These are phyloP conservation scores for Pulicaria dysenterica DNA, from an alignment of 129 eudicot species.

Conservation along the genomic window DNA sequence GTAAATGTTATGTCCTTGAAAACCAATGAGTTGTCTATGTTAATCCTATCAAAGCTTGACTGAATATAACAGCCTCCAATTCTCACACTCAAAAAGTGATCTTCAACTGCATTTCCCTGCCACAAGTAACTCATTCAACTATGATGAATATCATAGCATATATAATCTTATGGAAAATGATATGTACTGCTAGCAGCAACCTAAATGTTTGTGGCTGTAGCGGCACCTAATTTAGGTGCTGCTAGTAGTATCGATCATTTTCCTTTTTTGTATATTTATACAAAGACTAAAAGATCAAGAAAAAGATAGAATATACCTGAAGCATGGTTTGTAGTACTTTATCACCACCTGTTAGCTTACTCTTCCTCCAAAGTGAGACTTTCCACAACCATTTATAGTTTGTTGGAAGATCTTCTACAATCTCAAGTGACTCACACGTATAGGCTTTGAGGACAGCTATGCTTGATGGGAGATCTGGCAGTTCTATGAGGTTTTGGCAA, in stretches of 20 bases:
- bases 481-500: neutral
- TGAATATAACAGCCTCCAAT: neutral
- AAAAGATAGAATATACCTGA: neutral
- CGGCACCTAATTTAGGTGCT: too few species aligned
- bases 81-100: neutral
- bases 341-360: neutral
- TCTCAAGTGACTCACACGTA: neutral
- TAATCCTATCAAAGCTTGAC: too few species aligned
- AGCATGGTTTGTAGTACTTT: constrained; percentile 1
- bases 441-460: neutral
- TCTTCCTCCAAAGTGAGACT: neutral
- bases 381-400: constrained; percentile 19
- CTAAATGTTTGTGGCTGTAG: too few species aligned
- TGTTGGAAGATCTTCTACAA: neutral
- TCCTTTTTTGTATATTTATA: neutral
- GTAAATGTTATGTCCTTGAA: neutral
- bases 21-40: too few species aligned
- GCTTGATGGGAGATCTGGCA: constrained; percentile 23
- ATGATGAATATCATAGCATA: neutral
- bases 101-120: neutral
- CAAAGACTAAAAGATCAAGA: neutral
- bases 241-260: too few species aligned
- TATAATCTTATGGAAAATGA: too few species aligned
- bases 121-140: neutral
- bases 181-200: too few species aligned